Base-by-base conservation (phyloP, 441 rosid genomes). In the Euphorbia celastroides region DNA sequence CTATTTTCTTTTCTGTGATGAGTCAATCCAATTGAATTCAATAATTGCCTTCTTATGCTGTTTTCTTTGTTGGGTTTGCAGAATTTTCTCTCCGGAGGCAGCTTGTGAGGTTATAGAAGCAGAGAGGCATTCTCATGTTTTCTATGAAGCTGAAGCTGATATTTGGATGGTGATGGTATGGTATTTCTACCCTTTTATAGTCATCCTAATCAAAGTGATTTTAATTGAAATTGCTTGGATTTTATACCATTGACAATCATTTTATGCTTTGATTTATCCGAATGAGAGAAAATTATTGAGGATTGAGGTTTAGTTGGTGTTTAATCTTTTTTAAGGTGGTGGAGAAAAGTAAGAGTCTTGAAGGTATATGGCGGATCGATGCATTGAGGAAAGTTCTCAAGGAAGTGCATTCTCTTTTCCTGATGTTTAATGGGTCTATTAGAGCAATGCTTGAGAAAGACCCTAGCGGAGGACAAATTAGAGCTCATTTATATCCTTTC, bases 101-200 rank as follows among this genome's bases (percentile, higher is more conserved):
- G 91, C 95, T 75, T 95, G 99, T 66, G 97, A 95, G 80, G 89
- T 87, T 56, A 92, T 95, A 62, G 98, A 95, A 77, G 98, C 98
- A 66, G 96, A 95, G 75, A 83, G 80, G 74, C 98, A 92, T 70
- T 86, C 97, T 57, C 99, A 88, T 80, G 87, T 95, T 46, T 92
- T 92, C 79, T 81, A 80, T n/a, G 98, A 95, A 80, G 86, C 98
- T n/a, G 99, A 95, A 76, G 79, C 89, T 0, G 99, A 94, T 81
- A 86, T 94, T 44, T 89, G 99, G 99, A 88, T 92, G 99, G 96
- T 94, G 54, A 86, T 94, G 99, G 97, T 94, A 70, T 50, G 86
- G 1, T 51, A 17, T 65, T 48, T 16, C 62, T 70, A 62, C 3
- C 51, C 52, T 32, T 70, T 5, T 70, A 23, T 56, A 26, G 14